These are phyloP conservation scores for Claviceps cyperi DNA, from an alignment of 2,329 filamentous ascomycete genomes.

Conservation along the genomic window DNA sequence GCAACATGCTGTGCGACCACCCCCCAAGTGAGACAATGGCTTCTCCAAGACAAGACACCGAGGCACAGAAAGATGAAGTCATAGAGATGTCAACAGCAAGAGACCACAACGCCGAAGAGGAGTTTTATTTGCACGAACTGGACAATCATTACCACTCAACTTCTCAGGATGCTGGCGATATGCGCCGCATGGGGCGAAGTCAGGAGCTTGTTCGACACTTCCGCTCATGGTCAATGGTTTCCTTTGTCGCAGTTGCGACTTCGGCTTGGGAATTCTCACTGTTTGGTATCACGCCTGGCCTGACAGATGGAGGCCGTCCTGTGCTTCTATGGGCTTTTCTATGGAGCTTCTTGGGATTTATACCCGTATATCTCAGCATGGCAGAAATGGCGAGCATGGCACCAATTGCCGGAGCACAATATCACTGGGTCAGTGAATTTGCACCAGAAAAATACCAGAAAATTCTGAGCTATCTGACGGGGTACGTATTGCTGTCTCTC, in stretches of 20 bases:
- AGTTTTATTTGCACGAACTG: neutral
- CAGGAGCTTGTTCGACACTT: constrained; percentile 5
- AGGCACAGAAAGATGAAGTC: neutral
- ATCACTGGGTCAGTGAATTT: constrained; percentile 9
- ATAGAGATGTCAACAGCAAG: neutral
- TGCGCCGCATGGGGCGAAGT: constrained; percentile 5
- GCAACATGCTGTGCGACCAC: neutral
- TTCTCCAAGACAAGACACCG: neutral
- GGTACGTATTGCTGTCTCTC: neutral
- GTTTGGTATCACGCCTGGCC: constrained; percentile 1
- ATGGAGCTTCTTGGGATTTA: constrained; percentile 4
- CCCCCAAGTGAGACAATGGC: neutral
- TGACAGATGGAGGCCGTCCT: constrained; percentile 3
- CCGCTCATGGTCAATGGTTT: constrained; percentile 3
- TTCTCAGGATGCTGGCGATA: constrained; percentile 2
- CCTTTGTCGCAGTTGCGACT: constrained; percentile 3
- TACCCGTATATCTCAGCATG: constrained; percentile 6
- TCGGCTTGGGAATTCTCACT: constrained; percentile 2
- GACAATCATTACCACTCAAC: constrained; percentile 2
- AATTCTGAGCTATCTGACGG: constrained; percentile 3
- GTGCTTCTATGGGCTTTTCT: constrained; percentile 1
- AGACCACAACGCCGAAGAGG: neutral
- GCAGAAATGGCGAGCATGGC: constrained; percentile 10
- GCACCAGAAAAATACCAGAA: constrained; percentile 4
- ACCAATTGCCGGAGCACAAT: constrained; percentile 10